A percentile compares a stretch with the other conserved stretches of the same genome.
phyloP scores from a whole-genome alignment of 2,329 filamentous ascomycete species.

The Botrytis fragariae region DNA sequence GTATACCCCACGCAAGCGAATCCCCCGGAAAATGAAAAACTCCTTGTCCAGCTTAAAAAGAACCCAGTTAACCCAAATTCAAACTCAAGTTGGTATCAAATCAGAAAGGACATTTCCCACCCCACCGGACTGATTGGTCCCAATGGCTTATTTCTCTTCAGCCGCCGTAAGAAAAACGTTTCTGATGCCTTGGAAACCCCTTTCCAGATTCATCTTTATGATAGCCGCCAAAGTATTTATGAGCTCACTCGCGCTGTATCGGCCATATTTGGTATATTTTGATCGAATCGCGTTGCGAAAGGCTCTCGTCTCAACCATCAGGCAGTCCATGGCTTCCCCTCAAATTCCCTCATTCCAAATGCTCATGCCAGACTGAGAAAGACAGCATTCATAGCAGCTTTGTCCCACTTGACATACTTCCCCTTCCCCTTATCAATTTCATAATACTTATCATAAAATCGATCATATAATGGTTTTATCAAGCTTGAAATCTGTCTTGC shows the following conservation, averaged over 20 bases:
- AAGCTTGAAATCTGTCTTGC: slow-evolving; percentile 84
- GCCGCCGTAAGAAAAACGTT: neutral
- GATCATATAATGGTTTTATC: slow-evolving; percentile 88
- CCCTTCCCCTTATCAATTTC: slow-evolving; percentile 97
- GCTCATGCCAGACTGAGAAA: slow-evolving; percentile 37
- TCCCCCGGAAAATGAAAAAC: neutral
- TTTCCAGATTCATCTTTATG: neutral
- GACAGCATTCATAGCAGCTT: slow-evolving; percentile 69
- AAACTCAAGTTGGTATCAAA: slow-evolving; percentile 16
- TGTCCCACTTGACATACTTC: slow-evolving; percentile 98
- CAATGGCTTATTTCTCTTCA: neutral
- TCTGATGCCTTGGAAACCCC: neutral
- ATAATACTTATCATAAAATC: slow-evolving; percentile 97
- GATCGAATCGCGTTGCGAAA: neutral
- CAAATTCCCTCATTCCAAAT: neutral
- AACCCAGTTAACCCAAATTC: neutral
- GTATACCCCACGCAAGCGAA: neutral
- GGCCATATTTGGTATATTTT: neutral
- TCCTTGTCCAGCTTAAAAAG: neutral
- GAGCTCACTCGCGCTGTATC: neutral
- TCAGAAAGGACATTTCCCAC: neutral
- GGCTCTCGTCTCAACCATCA: neutral
- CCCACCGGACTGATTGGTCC: neutral
- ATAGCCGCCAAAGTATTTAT: neutral
- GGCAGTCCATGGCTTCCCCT: neutral